Percentiles rank a stretch among this genome's conserved stretches.
Evolutionary conservation across 2,329 filamentous ascomycete species (phyloP).

Genomic region (Sporothrix euskadiensis): DNA sequence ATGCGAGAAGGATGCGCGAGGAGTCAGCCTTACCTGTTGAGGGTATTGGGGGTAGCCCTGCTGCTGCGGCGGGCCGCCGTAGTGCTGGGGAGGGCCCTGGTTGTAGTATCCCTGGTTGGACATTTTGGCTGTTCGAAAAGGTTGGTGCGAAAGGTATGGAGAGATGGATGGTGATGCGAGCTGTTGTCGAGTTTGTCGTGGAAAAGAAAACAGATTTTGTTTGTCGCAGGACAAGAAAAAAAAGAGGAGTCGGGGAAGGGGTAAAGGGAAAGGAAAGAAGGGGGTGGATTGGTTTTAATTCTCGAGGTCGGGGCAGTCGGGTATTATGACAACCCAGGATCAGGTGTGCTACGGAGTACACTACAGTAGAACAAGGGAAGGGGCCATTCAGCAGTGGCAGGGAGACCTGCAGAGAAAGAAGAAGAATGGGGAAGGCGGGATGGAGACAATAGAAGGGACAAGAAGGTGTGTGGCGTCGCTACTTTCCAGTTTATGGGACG

Average conservation of each 20-base stretch:
- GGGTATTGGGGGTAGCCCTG: constrained; percentile 47
- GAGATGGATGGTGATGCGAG: neutral
- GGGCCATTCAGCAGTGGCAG: constrained; percentile 17
- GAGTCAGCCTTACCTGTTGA: constrained; percentile 43
- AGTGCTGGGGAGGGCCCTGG: constrained; percentile 38
- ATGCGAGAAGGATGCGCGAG: neutral
- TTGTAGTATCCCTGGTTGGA: constrained; percentile 43
- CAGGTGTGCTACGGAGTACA: neutral
- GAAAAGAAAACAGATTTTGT: neutral
- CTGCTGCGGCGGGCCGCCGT: constrained; percentile 31
- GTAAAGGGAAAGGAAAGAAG: neutral
- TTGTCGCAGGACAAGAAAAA: constrained; percentile 8
- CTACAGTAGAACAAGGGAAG: constrained; percentile 8
- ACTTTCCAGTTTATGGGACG: neutral
- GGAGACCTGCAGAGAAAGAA: neutral
- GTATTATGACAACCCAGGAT: neutral
- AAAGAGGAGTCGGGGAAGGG: neutral
- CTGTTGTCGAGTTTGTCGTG: neutral
- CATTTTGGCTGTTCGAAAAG: constrained; percentile 36
- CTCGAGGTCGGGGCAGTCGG: constrained; percentile 17
- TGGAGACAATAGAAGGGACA: neutral
- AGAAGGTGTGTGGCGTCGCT: constrained; percentile 13
- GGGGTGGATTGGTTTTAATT: constrained; percentile 20
- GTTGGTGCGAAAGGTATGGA: neutral
- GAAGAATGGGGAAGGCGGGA: constrained; percentile 3